Percentiles rank a stretch among this genome's conserved stretches.
phyloP scores from a whole-genome alignment of 2,329 filamentous ascomycete species.

The Colletotrichum kahawae region DNA sequence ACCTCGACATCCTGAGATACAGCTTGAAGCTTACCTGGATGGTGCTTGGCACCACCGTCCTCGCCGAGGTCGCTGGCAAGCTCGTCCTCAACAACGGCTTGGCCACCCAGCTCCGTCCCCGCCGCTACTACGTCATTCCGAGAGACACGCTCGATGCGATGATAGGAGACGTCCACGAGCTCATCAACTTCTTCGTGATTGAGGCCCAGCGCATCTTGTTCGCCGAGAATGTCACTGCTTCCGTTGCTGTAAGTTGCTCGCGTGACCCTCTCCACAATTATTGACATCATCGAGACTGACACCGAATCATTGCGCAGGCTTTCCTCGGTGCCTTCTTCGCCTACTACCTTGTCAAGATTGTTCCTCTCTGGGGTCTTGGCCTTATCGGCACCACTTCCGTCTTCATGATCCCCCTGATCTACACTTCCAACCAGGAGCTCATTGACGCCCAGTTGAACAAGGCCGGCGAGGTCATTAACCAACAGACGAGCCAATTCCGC shows the following conservation, averaged over 20 bases:
- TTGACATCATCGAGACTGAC: slow-evolving; percentile 7
- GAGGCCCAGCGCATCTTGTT: slow-evolving; percentile 73
- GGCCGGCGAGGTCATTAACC: slow-evolving; percentile 61
- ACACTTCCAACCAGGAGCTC: slow-evolving; percentile 71
- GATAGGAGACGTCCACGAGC: slow-evolving; percentile 69
- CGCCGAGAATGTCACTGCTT: slow-evolving; percentile 68
- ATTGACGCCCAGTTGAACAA: slow-evolving; percentile 68
- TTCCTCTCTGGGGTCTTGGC: slow-evolving; percentile 72
- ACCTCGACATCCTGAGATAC: slow-evolving; percentile 70
- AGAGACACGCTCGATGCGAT: slow-evolving; percentile 65
- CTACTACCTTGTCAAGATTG: slow-evolving; percentile 72
- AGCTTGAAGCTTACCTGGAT: slow-evolving; percentile 70
- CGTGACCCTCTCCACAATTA: slow-evolving; percentile 9
- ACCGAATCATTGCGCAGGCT: slow-evolving; percentile 44
- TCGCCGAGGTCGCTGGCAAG: slow-evolving; percentile 67
- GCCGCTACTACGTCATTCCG: slow-evolving; percentile 70
- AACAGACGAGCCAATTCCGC: slow-evolving; percentile 68
- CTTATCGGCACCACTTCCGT: slow-evolving; percentile 62
- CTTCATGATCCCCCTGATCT: slow-evolving; percentile 69
- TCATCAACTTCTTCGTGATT: slow-evolving; percentile 75
- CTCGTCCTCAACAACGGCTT: slow-evolving; percentile 65
- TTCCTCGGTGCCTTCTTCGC: slow-evolving; percentile 66
- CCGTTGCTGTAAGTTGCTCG: slow-evolving; percentile 56
- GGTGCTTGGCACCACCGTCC: slow-evolving; percentile 62
- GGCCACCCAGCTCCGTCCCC: slow-evolving; percentile 69